phyloP scores from a whole-genome alignment of 148 eudicot genomes.

The Polygonum aviculare region DNA sequence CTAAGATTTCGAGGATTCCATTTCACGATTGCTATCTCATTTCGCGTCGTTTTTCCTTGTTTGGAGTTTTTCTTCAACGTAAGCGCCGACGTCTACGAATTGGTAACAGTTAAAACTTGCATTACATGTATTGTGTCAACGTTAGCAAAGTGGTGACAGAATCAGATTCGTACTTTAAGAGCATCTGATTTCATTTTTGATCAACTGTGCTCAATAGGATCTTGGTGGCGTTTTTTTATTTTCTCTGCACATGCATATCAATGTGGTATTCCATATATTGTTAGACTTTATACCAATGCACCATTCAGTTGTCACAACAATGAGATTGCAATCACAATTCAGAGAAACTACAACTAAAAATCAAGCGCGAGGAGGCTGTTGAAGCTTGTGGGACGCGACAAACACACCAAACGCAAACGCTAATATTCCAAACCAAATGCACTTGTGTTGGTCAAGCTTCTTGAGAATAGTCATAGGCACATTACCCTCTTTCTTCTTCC shows the following conservation, averaged over 20 bases:
- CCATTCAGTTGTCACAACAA: background rate
- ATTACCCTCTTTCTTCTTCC: background rate
- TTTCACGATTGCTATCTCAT: too few relatives aligned
- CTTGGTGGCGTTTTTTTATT: background rate
- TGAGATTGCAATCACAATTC: background rate
- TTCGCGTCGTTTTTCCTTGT: background rate
- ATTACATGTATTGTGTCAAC: too few relatives aligned
- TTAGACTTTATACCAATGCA: background rate
- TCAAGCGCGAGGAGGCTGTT: slow-evolving; percentile 8
- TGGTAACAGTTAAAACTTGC: too few relatives aligned
- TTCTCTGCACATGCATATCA: too few relatives aligned
- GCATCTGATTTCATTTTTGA: background rate
- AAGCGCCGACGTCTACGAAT: too few relatives aligned
- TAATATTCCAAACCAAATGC: slow-evolving; percentile 17
- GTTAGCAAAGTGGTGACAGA: background rate
- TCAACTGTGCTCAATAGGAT: background rate
- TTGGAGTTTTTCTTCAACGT: background rate
- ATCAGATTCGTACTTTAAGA: background rate
- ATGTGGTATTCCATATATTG: background rate
- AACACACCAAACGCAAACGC: slow-evolving; percentile 56
- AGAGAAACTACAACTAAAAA: background rate
- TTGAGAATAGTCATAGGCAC: background rate
- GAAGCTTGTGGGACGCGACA: slow-evolving; percentile 29
- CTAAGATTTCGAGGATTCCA: too few relatives aligned
- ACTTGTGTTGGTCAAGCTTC: background rate